Conservation (phyloP, 306 rosid genomes). For the Pyrus communis region DNA sequence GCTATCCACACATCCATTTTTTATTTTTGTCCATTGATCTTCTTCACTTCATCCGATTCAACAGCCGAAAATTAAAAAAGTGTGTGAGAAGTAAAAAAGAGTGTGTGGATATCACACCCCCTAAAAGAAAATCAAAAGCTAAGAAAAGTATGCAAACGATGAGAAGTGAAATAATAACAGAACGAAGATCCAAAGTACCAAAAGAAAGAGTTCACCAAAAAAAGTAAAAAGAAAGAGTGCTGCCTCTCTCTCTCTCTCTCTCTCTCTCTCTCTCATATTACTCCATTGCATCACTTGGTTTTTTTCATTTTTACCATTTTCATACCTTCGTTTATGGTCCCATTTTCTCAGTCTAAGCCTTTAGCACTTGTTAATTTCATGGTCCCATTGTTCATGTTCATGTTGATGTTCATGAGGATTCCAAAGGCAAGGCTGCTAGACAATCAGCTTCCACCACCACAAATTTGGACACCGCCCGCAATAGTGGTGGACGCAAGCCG, state of each 20-base stretch:
- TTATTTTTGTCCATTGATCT: too few relatives aligned
- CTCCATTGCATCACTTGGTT: not conserved
- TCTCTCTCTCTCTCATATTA: not conserved
- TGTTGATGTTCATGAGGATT: not conserved
- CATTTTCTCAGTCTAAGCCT: not conserved
- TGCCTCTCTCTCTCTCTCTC: not conserved
- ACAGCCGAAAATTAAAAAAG: too few relatives aligned
- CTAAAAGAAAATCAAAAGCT: slow-evolving; percentile 6
- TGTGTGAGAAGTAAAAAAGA: too few relatives aligned
- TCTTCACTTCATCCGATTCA: too few relatives aligned
- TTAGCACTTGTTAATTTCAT: not conserved
- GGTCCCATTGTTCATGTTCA: not conserved
- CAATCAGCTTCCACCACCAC: slow-evolving; percentile 26
- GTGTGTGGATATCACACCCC: not conserved
- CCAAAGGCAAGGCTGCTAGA: slow-evolving; percentile 26
- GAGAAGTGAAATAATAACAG: slow-evolving; percentile 22
- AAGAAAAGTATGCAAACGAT: slow-evolving; percentile 21
- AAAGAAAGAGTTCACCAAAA: too few relatives aligned
- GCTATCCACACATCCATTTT: too few relatives aligned
- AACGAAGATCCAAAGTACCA: slow-evolving; percentile 24
- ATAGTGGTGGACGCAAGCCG: slow-evolving; percentile 19
- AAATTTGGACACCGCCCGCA: not conserved
- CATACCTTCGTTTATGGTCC: not conserved
- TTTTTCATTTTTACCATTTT: not conserved
- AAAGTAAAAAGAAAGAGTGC: slow-evolving; percentile 10